A percentile compares a stretch with the other conserved stretches of the same genome.
These are phyloP conservation scores for Sclerotinia minor DNA, from an alignment of 2,329 filamentous ascomycete genomes.

Conservation along the genomic window DNA sequence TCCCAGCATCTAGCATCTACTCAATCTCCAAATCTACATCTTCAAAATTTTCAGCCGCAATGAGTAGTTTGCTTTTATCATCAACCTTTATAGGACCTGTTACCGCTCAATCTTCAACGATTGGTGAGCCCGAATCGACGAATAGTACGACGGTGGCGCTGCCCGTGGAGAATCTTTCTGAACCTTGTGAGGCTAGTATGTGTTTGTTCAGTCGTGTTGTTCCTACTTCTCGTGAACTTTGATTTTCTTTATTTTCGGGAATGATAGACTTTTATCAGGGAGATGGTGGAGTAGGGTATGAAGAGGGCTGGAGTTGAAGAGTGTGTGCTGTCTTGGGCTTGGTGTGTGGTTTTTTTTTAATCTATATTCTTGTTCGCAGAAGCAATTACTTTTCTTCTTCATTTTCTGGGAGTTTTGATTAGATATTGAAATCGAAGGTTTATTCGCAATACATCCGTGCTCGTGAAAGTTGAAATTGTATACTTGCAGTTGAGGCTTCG, in stretches of 20 bases:
- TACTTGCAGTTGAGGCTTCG: background rate
- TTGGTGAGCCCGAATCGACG: background rate
- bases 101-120: too few relatives aligned
- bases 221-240: conserved; percentile 23
- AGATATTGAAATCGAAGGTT: background rate
- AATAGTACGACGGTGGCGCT: background rate
- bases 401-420: background rate
- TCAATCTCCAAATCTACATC: background rate
- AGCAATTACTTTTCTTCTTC: background rate
- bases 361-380: background rate
- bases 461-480: background rate
- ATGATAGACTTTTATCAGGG: background rate
- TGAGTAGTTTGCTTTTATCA: background rate
- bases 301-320: rapidly evolving
- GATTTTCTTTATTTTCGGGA: background rate
- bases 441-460: background rate
- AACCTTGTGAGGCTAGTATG: conserved; percentile 2
- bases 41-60: background rate
- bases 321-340: background rate
- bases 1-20: background rate
- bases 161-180: background rate
- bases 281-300: too few relatives aligned
- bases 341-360: too few relatives aligned
- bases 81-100: background rate
- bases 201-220: conserved; percentile 14